These are phyloP conservation scores for Colletotrichum viniferum DNA, from an alignment of 2,329 filamentous ascomycete species.

Conservation along the genomic window DNA sequence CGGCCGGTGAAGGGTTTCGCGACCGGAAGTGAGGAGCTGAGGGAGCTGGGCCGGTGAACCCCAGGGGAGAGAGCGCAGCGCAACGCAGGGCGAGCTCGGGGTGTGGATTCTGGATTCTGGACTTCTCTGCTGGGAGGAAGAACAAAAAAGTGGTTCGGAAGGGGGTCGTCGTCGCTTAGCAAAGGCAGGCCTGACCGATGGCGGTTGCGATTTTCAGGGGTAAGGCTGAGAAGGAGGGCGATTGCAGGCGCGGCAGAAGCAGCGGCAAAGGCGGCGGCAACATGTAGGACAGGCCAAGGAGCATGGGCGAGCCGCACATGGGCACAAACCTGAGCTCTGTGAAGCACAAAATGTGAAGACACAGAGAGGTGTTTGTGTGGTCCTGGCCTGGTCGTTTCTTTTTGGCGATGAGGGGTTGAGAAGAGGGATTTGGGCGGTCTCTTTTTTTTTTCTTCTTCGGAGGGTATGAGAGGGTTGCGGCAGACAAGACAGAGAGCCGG, in stretches of 20 bases:
- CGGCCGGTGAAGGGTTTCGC: neutral
- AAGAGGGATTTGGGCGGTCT: slow-evolving; percentile 4
- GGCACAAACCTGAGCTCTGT: neutral
- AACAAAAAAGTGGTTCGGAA: slow-evolving; percentile 18
- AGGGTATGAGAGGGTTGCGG: neutral
- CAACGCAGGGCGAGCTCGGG: slow-evolving; percentile 10
- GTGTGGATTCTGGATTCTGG: slow-evolving; percentile 2
- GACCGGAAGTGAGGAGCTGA: neutral
- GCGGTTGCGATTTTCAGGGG: slow-evolving; percentile 21
- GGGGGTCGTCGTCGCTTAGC: slow-evolving; percentile 19
- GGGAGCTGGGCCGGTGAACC: neutral
- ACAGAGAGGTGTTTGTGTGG: neutral
- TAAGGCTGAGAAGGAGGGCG: slow-evolving; percentile 17
- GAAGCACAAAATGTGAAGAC: neutral
- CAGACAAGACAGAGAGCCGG: neutral
- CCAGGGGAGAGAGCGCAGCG: neutral
- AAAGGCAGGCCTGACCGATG: neutral
- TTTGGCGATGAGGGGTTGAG: neutral
- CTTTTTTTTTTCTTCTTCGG: neutral
- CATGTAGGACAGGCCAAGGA: slow-evolving; percentile 18
- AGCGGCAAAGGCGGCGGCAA: slow-evolving; percentile 4
- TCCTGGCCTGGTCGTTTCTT: neutral
- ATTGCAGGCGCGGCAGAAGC: neutral
- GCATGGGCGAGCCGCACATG: slow-evolving; percentile 14
- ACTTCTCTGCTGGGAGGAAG: neutral